Evolutionary conservation across 805 yeast species (phyloP).

Genomic region (Candida insectalens): DNA sequence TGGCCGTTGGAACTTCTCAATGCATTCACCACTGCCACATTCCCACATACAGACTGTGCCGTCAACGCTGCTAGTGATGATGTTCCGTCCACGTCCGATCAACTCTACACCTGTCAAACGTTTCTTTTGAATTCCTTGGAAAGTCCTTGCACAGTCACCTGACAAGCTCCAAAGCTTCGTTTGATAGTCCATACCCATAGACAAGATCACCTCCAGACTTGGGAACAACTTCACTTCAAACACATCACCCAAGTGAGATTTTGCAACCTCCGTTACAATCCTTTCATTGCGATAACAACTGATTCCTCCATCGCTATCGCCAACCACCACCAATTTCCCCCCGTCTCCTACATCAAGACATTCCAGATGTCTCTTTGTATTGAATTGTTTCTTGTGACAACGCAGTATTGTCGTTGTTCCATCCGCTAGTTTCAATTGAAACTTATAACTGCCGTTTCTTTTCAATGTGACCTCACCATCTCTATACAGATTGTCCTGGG

Average conservation of each 20-base stretch:
- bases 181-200: slow-evolving; percentile 48
- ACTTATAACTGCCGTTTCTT: too few species aligned
- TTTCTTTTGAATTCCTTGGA: slow-evolving; percentile 36
- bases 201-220: slow-evolving; percentile 49
- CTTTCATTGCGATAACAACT: background rate
- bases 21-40: slow-evolving; percentile 42
- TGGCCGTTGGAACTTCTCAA: slow-evolving; percentile 31
- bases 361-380: too few species aligned
- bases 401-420: too few species aligned
- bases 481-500: too few species aligned
- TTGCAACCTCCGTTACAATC: slow-evolving; percentile 3
- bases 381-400: too few species aligned
- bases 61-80: slow-evolving; percentile 44
- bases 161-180: slow-evolving; percentile 54
- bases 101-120: slow-evolving; percentile 39
- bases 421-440: too few species aligned
- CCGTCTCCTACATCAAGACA: slow-evolving; percentile 1
- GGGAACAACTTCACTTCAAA: slow-evolving; percentile 44
- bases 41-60: slow-evolving; percentile 62
- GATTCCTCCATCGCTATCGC: slow-evolving; percentile 3
- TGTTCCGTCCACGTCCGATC: slow-evolving; percentile 59
- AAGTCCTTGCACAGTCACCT: slow-evolving; percentile 40
- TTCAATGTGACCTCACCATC: too few species aligned
- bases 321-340: background rate
- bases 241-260: slow-evolving; percentile 46